Evolutionary conservation across 208 protist species (phyloP).

Genomic region (Trichomonas vaginalis): DNA sequence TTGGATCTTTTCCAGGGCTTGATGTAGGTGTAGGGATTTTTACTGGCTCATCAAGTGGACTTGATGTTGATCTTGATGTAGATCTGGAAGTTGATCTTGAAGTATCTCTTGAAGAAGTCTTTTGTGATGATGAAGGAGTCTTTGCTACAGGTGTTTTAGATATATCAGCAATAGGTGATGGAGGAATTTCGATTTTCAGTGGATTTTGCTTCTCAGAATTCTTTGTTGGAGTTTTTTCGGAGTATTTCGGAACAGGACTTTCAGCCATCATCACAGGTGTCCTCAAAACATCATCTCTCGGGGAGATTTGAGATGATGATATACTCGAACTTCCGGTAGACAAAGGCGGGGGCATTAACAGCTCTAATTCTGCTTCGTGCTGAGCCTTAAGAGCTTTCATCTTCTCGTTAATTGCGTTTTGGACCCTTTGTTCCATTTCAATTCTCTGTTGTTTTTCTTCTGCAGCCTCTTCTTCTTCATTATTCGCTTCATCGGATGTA

Average conservation of each 20-base stretch:
- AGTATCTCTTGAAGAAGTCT: background rate
- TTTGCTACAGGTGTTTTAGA: background rate
- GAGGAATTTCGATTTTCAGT: background rate
- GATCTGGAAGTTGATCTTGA: background rate
- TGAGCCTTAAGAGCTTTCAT: background rate
- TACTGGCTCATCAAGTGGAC: no score
- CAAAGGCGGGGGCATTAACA: background rate
- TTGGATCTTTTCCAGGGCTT: no score
- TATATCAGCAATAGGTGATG: background rate
- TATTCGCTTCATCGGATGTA: background rate
- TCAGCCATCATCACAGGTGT: no score
- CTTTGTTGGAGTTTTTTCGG: background rate
- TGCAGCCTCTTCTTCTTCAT: background rate
- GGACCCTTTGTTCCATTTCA: background rate
- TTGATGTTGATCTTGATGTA: background rate
- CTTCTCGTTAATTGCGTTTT: background rate
- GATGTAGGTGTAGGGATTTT: background rate
- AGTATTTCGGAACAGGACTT: no score
- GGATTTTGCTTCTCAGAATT: background rate
- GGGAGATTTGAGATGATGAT: background rate
- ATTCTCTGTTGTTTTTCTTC: background rate
- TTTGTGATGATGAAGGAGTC: background rate
- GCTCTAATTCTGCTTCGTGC: background rate
- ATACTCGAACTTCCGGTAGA: no score
- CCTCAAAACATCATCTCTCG: background rate